A percentile compares a stretch with the other conserved stretches of the same genome.
Evolutionary conservation across 257 asterid genomes (phyloP).

Genomic region (Phtheirospermum japonicum): DNA sequence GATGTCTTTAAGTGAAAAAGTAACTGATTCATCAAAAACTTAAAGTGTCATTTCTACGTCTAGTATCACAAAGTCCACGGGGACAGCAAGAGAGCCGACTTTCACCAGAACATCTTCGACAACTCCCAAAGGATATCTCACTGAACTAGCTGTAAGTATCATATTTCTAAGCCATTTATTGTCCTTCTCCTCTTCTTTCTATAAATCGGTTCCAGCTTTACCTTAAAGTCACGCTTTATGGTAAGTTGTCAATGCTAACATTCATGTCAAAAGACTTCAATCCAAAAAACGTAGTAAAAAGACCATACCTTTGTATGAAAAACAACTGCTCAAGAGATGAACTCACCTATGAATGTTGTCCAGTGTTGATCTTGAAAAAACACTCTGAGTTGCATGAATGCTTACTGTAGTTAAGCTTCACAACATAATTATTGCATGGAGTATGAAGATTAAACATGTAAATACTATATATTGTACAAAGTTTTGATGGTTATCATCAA

Average conservation of each 20-base stretch:
- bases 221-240: constrained; percentile 24
- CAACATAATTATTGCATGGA: neutral
- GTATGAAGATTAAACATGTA: constrained; percentile 6
- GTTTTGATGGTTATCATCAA: constrained; percentile 69
- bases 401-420: constrained; percentile 49
- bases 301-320: constrained; percentile 32
- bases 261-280: constrained; percentile 5
- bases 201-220: constrained; percentile 16
- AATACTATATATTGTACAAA: constrained; percentile 4
- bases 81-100: too few species aligned
- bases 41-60: too few species aligned
- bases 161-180: too few species aligned
- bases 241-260: constrained; percentile 16
- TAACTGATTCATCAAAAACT: too few species aligned
- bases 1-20: too few species aligned
- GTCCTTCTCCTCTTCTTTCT: too few species aligned
- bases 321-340: constrained; percentile 20
- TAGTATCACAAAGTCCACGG: too few species aligned
- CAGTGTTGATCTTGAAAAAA: constrained; percentile 43
- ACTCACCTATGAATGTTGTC: constrained; percentile 27
- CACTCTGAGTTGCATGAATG: constrained; percentile 57
- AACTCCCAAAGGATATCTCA: too few species aligned
- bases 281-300: neutral
- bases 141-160: too few species aligned
- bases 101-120: too few species aligned